These are phyloP conservation scores for Trametes cinnabarina DNA, from an alignment of 768 basidiomycete genomes.

Conservation along the genomic window DNA sequence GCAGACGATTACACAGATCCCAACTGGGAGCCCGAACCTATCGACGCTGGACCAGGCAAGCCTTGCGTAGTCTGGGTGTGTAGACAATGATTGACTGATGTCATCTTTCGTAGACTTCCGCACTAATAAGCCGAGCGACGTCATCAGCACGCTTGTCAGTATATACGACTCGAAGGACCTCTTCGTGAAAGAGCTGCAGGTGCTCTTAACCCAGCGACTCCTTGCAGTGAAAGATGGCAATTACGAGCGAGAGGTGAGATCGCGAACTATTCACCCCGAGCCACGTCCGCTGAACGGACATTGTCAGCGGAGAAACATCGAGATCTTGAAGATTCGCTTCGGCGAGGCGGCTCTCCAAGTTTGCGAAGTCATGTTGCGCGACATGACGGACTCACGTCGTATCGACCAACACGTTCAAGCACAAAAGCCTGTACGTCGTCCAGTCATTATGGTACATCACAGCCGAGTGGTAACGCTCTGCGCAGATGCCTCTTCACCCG, in stretches of 20 bases:
- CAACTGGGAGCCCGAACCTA: conserved; percentile 93
- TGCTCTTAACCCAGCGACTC: conserved; percentile 83
- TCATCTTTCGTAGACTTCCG: conserved; percentile 69
- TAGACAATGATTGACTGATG: not conserved
- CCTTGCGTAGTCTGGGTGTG: conserved; percentile 31
- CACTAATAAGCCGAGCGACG: conserved; percentile 86
- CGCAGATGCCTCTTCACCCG: conserved; percentile 74
- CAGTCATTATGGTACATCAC: not conserved
- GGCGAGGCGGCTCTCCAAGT: conserved; percentile 91
- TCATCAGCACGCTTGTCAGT: conserved; percentile 93
- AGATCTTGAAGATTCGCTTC: conserved; percentile 93
- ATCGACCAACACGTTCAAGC: conserved; percentile 87
- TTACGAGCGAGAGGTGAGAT: conserved; percentile 61
- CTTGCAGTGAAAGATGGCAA: conserved; percentile 79
- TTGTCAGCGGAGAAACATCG: conserved; percentile 80
- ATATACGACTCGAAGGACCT: conserved; percentile 97
- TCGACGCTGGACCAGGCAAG: conserved; percentile 87
- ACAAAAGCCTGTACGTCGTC: conserved; percentile 59
- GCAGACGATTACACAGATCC: conserved; percentile 88
- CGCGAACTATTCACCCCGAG: too few species aligned
- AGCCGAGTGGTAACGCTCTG: not conserved
- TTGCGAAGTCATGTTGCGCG: conserved; percentile 97
- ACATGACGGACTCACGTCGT: conserved; percentile 92
- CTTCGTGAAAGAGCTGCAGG: conserved; percentile 93
- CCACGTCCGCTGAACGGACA: not conserved